Base-by-base conservation (phyloP, 306 rosid genomes). In the Cucumis cinereus region DNA sequence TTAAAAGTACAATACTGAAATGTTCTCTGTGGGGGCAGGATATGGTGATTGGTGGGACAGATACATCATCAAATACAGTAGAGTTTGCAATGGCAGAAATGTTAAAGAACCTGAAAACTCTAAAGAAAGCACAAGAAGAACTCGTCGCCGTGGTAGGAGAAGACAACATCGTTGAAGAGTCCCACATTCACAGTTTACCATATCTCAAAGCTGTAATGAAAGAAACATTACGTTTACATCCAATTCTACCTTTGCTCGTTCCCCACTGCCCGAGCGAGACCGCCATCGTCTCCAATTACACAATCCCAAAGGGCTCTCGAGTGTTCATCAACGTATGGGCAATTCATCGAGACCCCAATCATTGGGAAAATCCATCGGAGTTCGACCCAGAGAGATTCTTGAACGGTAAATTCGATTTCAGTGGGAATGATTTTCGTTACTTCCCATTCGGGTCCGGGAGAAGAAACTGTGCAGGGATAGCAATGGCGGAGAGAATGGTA, bases 311-410 rank as follows among this genome's bases (percentile, higher is more conserved):
- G 67, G 92, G 98, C 0, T 78, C 88, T 33, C 68, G 85, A 1
- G 82, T 92, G 17, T 83, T 90, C 8, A 33, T 92, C 9, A 92
- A 90, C 2, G 91, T 86, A 2, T 92, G 98, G 94, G 94, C 92
- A 4, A 87, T 88, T 23, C 96, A 90, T 2, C 88, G 90, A 38
- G 43, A 38, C 43, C 43, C 43, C 10, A 38, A 38, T 0, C 1
- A 38, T 1, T 38, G 43, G 43, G 43, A 38, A 6, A 38, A 38
- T 38, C 43, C 43, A 38, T 7, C 8, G 10, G 43, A 7, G 43
- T 38, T 38, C 10, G 10, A 38, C 10, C 43, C 43, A 7, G 43
- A 38, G 10, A 38, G 43, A 8, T 38, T 38, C 10, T 7, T 38
- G 43, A 38, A 7, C 1, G 43, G 10, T 1, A 38, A 38, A 1